Evolutionary conservation across 345 rosid species (phyloP).

Genomic region (Passiflora organensis): DNA sequence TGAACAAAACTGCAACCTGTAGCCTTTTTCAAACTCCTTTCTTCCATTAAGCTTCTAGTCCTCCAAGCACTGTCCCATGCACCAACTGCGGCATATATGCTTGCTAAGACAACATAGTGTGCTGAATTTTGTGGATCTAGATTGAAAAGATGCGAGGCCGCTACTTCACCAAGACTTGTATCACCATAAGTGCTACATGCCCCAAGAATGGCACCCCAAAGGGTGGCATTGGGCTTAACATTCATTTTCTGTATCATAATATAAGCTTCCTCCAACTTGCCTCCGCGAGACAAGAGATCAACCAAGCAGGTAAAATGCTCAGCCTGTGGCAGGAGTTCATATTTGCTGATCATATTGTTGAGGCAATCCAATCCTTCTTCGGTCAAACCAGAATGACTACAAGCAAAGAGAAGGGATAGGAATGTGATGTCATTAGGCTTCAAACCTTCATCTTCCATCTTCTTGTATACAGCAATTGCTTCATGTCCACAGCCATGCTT

Average conservation of each 20-base stretch:
- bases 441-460: conserved; percentile 25
- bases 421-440: conserved; percentile 26
- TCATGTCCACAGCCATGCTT: conserved; percentile 23
- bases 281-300: conserved; percentile 23
- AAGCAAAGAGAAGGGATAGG: conserved; percentile 27
- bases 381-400: conserved; percentile 25
- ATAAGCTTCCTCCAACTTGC: conserved; percentile 22
- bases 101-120: conserved; percentile 15
- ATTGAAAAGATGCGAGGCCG: conserved; percentile 13
- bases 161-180: conserved; percentile 17
- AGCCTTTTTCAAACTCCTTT: conserved; percentile 41
- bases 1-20: conserved; percentile 57
- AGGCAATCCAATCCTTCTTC: conserved; percentile 21
- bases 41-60: conserved; percentile 22
- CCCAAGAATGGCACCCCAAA: conserved; percentile 26
- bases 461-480: conserved; percentile 20
- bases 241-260: conserved; percentile 13
- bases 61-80: conserved; percentile 18
- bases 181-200: conserved; percentile 21
- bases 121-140: conserved; percentile 21
- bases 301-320: conserved; percentile 25
- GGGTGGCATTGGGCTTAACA: conserved; percentile 17
- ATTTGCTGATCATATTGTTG: conserved; percentile 18
- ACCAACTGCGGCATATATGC: conserved; percentile 22
- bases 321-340: conserved; percentile 12